phyloP scores from a whole-genome alignment of 768 basidiomycete genomes.

The Sporobolomyces roseus region DNA sequence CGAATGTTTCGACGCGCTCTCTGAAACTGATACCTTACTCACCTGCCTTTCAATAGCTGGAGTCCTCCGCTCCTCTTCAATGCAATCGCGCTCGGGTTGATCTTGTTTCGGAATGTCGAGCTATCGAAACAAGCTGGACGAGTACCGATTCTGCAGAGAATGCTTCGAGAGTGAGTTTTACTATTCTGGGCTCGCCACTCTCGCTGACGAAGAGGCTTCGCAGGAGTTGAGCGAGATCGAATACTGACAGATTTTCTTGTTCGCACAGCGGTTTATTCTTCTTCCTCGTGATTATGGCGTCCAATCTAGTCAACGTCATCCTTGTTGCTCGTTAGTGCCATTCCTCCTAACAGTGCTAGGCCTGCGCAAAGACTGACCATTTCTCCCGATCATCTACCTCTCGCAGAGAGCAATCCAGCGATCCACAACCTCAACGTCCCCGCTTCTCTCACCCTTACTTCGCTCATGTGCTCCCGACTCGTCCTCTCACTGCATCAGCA shows the following conservation, averaged over 20 bases:
- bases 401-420: too few relatives aligned
- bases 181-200: too few relatives aligned
- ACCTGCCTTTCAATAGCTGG: neutral
- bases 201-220: too few relatives aligned
- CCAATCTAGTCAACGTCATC: conserved; percentile 10
- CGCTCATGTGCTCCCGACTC: neutral
- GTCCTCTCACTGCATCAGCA: conserved; percentile 13
- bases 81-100: neutral
- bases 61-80: conserved; percentile 1
- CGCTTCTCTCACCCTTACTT: neutral
- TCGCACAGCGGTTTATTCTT: conserved; percentile 12
- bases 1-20: too few relatives aligned
- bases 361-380: too few relatives aligned
- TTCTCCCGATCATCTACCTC: too few relatives aligned
- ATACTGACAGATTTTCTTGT: too few relatives aligned
- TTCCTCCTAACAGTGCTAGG: too few relatives aligned
- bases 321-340: neutral
- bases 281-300: conserved; percentile 4
- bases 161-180: conserved; percentile 1
- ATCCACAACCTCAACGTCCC: conserved; percentile 4
- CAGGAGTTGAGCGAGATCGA: too few relatives aligned
- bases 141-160: neutral
- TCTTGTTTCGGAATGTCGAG: neutral
- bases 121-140: neutral
- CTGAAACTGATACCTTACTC: too few relatives aligned